These are phyloP conservation scores for Cordyceps cicadae DNA, from an alignment of 2,329 filamentous ascomycete genomes.

Conservation along the genomic window DNA sequence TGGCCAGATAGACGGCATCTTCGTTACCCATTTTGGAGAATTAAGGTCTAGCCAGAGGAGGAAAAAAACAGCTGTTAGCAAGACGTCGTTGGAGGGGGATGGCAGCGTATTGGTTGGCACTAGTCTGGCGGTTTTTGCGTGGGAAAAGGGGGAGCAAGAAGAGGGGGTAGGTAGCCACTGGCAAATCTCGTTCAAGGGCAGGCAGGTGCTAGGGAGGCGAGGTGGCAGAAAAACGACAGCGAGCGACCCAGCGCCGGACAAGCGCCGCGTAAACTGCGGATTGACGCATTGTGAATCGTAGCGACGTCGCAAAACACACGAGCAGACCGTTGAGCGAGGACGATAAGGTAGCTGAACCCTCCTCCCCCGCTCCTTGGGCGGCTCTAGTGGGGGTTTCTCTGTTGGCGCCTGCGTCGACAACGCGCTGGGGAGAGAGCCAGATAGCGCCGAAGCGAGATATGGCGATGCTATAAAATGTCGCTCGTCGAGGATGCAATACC, in stretches of 20 bases:
- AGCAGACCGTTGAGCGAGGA: not conserved
- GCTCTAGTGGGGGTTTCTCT: slow-evolving; percentile 8
- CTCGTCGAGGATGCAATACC: not conserved
- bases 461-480: not conserved
- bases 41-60: slow-evolving; percentile 18
- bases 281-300: not conserved
- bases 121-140: not conserved
- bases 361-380: slow-evolving; percentile 10
- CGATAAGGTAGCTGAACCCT: not conserved
- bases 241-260: not conserved
- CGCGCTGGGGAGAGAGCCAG: not conserved
- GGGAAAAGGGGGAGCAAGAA: slow-evolving; percentile 1
- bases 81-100: slow-evolving; percentile 16
- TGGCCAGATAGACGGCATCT: slow-evolving; percentile 98
- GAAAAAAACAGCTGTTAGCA: slow-evolving; percentile 18
- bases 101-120: slow-evolving; percentile 9
- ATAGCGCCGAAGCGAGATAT: not conserved
- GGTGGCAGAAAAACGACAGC: not conserved
- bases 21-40: slow-evolving; percentile 88
- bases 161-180: slow-evolving; percentile 13
- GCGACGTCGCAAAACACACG: not conserved
- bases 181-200: slow-evolving; percentile 1
- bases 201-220: slow-evolving; percentile 1
- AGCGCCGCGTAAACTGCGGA: not conserved
- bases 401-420: not conserved